Base-by-base conservation (phyloP, 2,329 filamentous ascomycete genomes). In the Hymenotorrendiella dingleyae region DNA sequence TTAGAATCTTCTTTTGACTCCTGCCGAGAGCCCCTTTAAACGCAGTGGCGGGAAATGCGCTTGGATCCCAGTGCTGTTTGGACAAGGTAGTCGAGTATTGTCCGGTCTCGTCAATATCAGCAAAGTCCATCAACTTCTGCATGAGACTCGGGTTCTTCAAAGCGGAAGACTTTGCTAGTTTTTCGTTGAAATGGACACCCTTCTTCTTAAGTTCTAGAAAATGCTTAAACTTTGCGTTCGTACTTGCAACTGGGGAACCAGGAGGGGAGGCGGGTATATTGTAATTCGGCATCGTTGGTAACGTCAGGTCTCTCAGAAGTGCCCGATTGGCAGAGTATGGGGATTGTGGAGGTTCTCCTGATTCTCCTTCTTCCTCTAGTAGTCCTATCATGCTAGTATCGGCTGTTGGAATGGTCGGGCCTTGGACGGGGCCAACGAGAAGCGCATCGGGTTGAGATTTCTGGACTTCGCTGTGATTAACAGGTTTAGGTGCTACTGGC, bases 151-250 rank as follows among this genome's bases (percentile, higher is more conserved):
- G 86, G 58, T 91, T 91, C 39, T 77, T 76, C 45, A 90, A 67
- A 6, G 83, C 78, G 1, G 75, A 65, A 0, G 82, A 84, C 44
- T 73, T 72, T 26, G 83, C 76, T 7, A 93, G 68, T 48, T 84
- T 81, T 54, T 79, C 71, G 61, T 93, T 90, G 70, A 91, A 91
- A 64, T 93, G 86, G 12, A 81, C 71, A 4, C 82, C 82, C 49
- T 82, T 78, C 57, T 78, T 80, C 66, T 93, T 93, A n/a, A 91
- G 72, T 34, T 78, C 71, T 0, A 91, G 73, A 52, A 93, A 91
- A 46, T 80, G 78, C 49, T 78, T 73, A 54, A 91, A 83, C 55
- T 87, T 89, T 52, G 75, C 72, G 38, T 74, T 81, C 10, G 80
- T 64, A 63, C 30, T 65, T 53, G 24, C 68, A 0, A 69, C 65